These are phyloP conservation scores for Escallonia herrerae DNA, from an alignment of 129 eudicot species.

Conservation along the genomic window DNA sequence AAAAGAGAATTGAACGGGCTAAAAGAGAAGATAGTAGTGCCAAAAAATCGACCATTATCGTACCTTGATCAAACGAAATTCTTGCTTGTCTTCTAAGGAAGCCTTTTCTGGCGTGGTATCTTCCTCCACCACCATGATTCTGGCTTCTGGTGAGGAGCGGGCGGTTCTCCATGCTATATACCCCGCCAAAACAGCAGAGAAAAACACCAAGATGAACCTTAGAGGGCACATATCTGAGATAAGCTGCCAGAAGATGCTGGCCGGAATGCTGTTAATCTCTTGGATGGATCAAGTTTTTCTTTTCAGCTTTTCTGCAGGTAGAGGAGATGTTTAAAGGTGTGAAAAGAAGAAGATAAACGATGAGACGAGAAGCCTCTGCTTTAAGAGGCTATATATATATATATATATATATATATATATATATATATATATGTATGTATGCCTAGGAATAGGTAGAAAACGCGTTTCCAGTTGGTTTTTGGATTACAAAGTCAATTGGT, in stretches of 20 bases:
- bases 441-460: conserved; percentile 5
- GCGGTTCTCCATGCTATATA: conserved; percentile 59
- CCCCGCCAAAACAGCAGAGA: conserved; percentile 66
- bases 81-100: conserved; percentile 21
- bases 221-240: conserved; percentile 55
- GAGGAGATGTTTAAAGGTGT: neutral
- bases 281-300: neutral
- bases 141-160: conserved; percentile 17
- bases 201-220: conserved; percentile 67
- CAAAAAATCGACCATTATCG: neutral
- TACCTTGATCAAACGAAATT: conserved; percentile 38
- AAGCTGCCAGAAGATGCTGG: neutral
- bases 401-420: too few species aligned
- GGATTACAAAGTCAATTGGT: conserved; percentile 39
- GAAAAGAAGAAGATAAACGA: conserved; percentile 4
- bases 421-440: too few species aligned
- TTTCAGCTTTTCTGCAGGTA: neutral
- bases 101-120: conserved; percentile 16
- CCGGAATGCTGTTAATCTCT: neutral
- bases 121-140: conserved; percentile 17
- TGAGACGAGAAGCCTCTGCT: conserved; percentile 1
- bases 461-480: conserved; percentile 31
- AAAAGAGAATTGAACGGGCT: neutral
- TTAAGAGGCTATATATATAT: neutral
- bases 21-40: neutral